These are phyloP conservation scores for Pseudogymnoascus sp. DNA, from an alignment of 2,329 filamentous ascomycete genomes.

Conservation along the genomic window DNA sequence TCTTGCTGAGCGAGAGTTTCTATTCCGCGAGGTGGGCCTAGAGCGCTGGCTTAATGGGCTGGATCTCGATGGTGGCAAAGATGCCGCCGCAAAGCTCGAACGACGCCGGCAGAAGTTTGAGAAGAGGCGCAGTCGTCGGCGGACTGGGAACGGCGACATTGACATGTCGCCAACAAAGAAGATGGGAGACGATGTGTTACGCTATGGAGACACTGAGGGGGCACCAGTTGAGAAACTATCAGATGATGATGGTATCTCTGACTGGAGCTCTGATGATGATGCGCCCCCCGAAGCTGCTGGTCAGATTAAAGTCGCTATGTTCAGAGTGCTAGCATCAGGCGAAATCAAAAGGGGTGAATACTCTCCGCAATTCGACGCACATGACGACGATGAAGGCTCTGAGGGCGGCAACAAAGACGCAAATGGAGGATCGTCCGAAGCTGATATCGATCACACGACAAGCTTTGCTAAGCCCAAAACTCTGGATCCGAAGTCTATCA, in stretches of 20 bases:
- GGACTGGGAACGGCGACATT: conserved; percentile 38
- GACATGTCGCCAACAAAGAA: conserved; percentile 27
- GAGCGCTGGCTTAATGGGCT: conserved; percentile 95
- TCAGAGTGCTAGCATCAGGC: conserved; percentile 86
- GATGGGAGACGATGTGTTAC: conserved; percentile 50
- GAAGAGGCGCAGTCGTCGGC: conserved; percentile 56
- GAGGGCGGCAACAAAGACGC: conserved; percentile 39
- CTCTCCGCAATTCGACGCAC: conserved; percentile 92
- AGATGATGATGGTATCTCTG: conserved; percentile 66
- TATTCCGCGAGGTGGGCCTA: conserved; percentile 92
- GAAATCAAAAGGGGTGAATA: conserved; percentile 98
- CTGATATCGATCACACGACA: conserved; percentile 90
- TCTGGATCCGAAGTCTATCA: conserved; percentile 92
- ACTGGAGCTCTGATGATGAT: conserved; percentile 65
- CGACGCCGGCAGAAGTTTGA: conserved; percentile 76
- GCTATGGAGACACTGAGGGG: conserved; percentile 70
- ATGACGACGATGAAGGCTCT: conserved; percentile 75
- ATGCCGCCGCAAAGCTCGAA: conserved; percentile 82
- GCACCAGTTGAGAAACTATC: conserved; percentile 63
- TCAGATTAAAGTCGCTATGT: conserved; percentile 96
- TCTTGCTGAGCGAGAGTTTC: conserved; percentile 88
- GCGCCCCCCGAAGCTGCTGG: conserved; percentile 89
- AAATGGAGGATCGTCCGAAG: conserved; percentile 56
- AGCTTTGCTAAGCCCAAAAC: conserved; percentile 96
- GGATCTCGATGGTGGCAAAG: conserved; percentile 80